Base-by-base conservation (phyloP, 2,329 filamentous ascomycete species). In the Rutstroemia sp. region DNA sequence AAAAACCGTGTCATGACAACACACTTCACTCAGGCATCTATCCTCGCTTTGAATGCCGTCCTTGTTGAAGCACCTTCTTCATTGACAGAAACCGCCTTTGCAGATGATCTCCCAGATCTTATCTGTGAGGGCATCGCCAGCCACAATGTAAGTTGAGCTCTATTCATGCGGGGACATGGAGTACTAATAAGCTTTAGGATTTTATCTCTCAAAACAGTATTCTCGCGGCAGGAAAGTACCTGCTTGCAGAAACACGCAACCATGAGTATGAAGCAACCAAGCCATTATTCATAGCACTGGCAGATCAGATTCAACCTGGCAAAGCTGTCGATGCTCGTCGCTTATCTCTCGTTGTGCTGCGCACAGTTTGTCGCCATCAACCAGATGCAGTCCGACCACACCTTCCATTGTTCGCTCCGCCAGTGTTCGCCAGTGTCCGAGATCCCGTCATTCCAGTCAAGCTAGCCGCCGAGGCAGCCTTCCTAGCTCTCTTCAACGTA, bases 361-460 rank as follows among this genome's bases (percentile, higher is more conserved):
- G 94, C 57, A 99, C 94, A 0, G 77, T 95, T 42, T 86, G 86
- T 59, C 86, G 94, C 56, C 78, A 86, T 46, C 83, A 94, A 69
- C 86, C 87, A 67, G 89, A 94, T 51, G 76, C 94, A 66, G 82
- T 92, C 39, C 84, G 89, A 27, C 89, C 92, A 14, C 91, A 96
- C 69, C 78, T 97, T 48, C 75, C 84, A 9, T 73, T 90, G 2
- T 80, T 99, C n/a, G 86, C 89, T 1, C 86, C 87, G 1, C 84
- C 91, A 1, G 81, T 97, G 46, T 99, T 99, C 71, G 84, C 88
- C 44, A 88, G 88, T 53, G 94, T 99, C 27, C 84, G 95, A 57
- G 94, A 99, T 70, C 78, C 84, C 9, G 85, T 97, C 5, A 97
- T 99, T 60, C 95, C 95, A 0, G 87, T 99, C 68, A 99, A 99